These are phyloP conservation scores for Fusarium longipes DNA, from an alignment of 2,329 filamentous ascomycete species.

Conservation along the genomic window DNA sequence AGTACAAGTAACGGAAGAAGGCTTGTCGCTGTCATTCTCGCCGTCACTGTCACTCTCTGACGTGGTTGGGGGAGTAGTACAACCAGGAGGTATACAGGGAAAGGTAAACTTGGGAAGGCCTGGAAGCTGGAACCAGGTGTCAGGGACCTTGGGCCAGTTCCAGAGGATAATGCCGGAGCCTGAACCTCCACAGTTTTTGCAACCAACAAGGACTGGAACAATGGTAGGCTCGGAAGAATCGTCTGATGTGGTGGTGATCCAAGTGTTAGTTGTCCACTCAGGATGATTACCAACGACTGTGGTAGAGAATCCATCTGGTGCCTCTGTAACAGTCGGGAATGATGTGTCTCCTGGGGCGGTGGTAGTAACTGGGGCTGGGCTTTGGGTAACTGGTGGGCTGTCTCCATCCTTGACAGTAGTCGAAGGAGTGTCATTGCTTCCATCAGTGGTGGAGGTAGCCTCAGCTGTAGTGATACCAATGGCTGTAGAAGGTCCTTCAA, in stretches of 20 bases:
- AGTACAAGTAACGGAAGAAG: conserved; percentile 8
- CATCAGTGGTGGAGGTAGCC: neutral
- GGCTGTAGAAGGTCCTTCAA: neutral
- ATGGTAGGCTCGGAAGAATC: conserved; percentile 22
- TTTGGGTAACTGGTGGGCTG: neutral
- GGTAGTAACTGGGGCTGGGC: neutral
- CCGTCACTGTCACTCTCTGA: neutral
- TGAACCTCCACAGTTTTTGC: conserved; percentile 2
- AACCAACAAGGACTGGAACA: conserved; percentile 30
- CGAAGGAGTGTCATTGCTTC: neutral
- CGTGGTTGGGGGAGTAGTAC: neutral
- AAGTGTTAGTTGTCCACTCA: conserved; percentile 34
- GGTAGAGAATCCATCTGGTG: neutral
- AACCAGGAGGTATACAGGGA: conserved; percentile 27
- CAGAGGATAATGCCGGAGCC: conserved; percentile 23
- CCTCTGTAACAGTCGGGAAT: conserved; percentile 1
- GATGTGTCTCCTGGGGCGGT: neutral
- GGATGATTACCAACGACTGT: conserved; percentile 8
- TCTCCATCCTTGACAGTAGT: neutral
- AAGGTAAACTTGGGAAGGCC: conserved; percentile 21
- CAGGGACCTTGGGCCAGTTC: neutral
- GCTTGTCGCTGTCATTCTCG: conserved; percentile 1
- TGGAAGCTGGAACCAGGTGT: conserved; percentile 14
- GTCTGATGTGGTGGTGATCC: conserved; percentile 31
- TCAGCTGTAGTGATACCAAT: neutral